phyloP scores from a whole-genome alignment of 2,329 filamentous ascomycete genomes.

The Alternaria hordeiaustralica region DNA sequence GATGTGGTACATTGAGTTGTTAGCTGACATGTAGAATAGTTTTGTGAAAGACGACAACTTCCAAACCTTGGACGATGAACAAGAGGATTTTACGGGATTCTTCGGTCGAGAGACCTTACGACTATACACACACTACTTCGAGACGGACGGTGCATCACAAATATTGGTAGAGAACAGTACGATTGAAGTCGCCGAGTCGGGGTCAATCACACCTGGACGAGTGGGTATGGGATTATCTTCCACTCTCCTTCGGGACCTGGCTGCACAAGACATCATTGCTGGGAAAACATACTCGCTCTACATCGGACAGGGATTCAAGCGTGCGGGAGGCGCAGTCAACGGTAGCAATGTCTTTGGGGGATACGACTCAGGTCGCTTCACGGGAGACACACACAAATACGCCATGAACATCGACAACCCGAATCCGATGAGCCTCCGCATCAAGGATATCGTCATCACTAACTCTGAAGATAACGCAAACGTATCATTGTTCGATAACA shows the following conservation, averaged over 20 bases:
- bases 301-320: conserved; percentile 51
- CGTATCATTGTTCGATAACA: conserved; percentile 45
- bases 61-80: conserved; percentile 35
- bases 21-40: conserved; percentile 26
- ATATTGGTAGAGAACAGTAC: conserved; percentile 45
- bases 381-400: conserved; percentile 43
- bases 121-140: conserved; percentile 51
- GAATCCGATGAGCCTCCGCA: conserved; percentile 48
- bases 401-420: conserved; percentile 37
- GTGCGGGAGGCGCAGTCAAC: conserved; percentile 51
- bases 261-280: conserved; percentile 44
- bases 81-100: conserved; percentile 29
- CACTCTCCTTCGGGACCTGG: conserved; percentile 49
- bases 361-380: conserved; percentile 53
- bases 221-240: conserved; percentile 52
- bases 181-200: conserved; percentile 43
- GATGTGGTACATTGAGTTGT: neutral
- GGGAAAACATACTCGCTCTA: conserved; percentile 53
- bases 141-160: conserved; percentile 46
- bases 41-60: conserved; percentile 32
- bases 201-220: conserved; percentile 40
- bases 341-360: conserved; percentile 54
- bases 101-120: conserved; percentile 46
- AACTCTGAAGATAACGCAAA: conserved; percentile 36
- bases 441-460: conserved; percentile 50